These are phyloP conservation scores for Fusarium chuoi DNA, from an alignment of 2,329 filamentous ascomycete species.

Conservation along the genomic window DNA sequence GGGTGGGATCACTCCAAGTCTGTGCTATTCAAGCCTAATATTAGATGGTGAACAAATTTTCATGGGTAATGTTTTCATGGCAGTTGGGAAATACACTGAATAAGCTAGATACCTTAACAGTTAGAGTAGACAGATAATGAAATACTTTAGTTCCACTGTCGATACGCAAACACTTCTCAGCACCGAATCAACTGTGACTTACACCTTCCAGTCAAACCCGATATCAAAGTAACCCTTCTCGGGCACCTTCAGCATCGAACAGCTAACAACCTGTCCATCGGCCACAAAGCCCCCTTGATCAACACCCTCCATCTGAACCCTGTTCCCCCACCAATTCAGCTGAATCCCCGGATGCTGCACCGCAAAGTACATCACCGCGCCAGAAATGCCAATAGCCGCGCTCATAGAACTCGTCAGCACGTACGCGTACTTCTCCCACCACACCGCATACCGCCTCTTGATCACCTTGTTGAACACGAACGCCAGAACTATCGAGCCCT, in stretches of 20 bases:
- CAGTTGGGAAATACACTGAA: not conserved
- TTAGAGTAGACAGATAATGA: not conserved
- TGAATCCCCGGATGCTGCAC: constrained; percentile 32
- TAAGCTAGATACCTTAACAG: not conserved
- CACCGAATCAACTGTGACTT: not conserved
- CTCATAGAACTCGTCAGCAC: constrained; percentile 42
- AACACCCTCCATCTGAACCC: constrained; percentile 30
- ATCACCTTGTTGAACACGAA: constrained; percentile 44
- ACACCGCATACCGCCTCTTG: constrained; percentile 37
- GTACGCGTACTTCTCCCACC: constrained; percentile 47
- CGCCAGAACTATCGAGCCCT: constrained; percentile 35
- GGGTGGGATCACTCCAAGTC: not conserved
- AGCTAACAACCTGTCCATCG: constrained; percentile 18
- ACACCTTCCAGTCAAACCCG: constrained; percentile 31
- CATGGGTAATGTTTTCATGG: not conserved
- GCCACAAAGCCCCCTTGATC: constrained; percentile 34
- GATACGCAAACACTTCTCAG: not conserved
- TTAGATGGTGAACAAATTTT: not conserved
- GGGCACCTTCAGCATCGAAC: constrained; percentile 36
- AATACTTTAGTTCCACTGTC: not conserved
- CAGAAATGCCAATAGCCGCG: constrained; percentile 43
- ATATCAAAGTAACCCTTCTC: constrained; percentile 33
- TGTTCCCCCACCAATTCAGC: constrained; percentile 43
- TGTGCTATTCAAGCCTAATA: not conserved
- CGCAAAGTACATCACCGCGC: constrained; percentile 42